A percentile compares a stretch with the other conserved stretches of the same genome.
Evolutionary conservation across 1,284 basidiomycete species (phyloP).

Genomic region (Mycena citricolor): DNA sequence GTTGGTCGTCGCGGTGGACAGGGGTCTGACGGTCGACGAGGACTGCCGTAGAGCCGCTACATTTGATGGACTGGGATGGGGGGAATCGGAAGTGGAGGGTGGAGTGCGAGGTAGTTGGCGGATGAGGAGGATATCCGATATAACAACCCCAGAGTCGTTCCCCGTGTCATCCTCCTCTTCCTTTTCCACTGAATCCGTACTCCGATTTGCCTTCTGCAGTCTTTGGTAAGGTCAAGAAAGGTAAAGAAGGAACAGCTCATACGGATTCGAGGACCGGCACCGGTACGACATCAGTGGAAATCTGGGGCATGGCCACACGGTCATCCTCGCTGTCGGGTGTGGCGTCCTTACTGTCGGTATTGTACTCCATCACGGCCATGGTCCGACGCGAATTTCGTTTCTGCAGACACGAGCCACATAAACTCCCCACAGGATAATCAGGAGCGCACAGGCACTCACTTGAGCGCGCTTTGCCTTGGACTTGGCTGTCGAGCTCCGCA

Average conservation of each 20-base stretch:
- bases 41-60: slow-evolving; percentile 51
- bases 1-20: slow-evolving; percentile 54
- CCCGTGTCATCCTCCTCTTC: slow-evolving; percentile 5
- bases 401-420: slow-evolving; percentile 7
- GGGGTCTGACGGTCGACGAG: no score
- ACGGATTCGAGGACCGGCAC: no score
- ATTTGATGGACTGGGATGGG: slow-evolving; percentile 32
- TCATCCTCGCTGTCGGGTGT: slow-evolving; percentile 14
- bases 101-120: no score
- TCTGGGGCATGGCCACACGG: no score
- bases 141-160: slow-evolving; percentile 11
- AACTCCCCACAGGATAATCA: not conserved
- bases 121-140: no score
- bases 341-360: slow-evolving; percentile 18
- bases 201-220: slow-evolving; percentile 6
- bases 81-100: no score
- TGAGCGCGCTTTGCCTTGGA: no score
- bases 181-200: slow-evolving; percentile 11
- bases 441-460: slow-evolving; percentile 6
- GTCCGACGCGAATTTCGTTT: slow-evolving; percentile 1
- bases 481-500: no score
- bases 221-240: no score
- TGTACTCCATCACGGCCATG: slow-evolving; percentile 4
- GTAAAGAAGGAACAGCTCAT: no score
- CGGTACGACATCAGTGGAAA: no score